A percentile compares a stretch with the other conserved stretches of the same genome.
These are phyloP conservation scores for Salicornia ramosissima DNA, from an alignment of 148 eudicot species.

Conservation along the genomic window DNA sequence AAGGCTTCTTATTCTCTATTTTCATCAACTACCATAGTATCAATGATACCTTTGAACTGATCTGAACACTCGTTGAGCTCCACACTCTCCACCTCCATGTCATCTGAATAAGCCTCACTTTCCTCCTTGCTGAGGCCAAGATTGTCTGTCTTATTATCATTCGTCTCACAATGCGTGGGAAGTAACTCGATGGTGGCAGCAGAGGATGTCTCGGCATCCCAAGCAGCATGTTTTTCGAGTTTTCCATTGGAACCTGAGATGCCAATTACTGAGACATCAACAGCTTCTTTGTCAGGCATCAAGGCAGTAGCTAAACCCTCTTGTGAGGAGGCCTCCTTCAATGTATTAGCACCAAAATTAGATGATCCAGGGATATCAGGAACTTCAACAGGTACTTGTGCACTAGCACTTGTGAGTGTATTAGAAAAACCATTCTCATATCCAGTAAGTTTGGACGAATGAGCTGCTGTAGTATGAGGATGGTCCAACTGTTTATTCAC, in stretches of 20 bases:
- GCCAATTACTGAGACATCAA: background rate
- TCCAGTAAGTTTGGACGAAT: background rate
- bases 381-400: conserved; percentile 2
- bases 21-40: background rate
- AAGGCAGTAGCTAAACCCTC: conserved; percentile 1
- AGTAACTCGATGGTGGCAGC: background rate
- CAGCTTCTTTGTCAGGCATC: background rate
- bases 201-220: background rate
- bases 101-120: background rate
- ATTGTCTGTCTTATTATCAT: conserved; percentile 1
- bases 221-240: background rate
- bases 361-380: too few relatives aligned
- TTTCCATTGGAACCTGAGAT: background rate
- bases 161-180: conserved; percentile 1
- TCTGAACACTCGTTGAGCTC: background rate
- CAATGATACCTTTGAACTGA: background rate
- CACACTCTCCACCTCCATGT: conserved; percentile 6
- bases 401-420: background rate
- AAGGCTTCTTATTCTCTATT: conserved; percentile 1
- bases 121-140: background rate
- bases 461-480: background rate
- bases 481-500: background rate
- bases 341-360: too few relatives aligned
- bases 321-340: background rate
- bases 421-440: background rate